Conservation (phyloP, 2,329 filamentous ascomycete genomes). For the Fusarium illudens region DNA sequence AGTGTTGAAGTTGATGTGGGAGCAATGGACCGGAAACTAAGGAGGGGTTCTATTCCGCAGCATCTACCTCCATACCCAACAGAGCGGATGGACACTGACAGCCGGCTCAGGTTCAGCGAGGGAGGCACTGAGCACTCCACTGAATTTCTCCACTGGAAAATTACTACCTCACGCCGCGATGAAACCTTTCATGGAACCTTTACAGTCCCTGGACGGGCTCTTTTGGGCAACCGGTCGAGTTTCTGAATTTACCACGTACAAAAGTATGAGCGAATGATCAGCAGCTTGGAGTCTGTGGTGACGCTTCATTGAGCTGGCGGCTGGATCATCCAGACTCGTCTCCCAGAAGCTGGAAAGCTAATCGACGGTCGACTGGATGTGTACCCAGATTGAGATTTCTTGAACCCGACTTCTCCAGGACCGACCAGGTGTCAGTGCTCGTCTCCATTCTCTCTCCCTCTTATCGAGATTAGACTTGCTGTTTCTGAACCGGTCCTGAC, state of each 20-base stretch:
- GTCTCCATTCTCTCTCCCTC: not conserved
- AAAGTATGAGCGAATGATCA: conserved; percentile 18
- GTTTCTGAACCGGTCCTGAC: not conserved
- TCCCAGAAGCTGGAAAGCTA: not conserved
- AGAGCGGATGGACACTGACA: not conserved
- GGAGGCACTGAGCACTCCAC: conserved; percentile 9
- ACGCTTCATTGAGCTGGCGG: not conserved
- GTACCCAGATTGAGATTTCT: not conserved
- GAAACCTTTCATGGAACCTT: conserved; percentile 33
- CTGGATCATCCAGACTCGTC: not conserved
- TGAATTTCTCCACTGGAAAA: conserved; percentile 28
- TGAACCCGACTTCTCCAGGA: not conserved
- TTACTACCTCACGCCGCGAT: conserved; percentile 18
- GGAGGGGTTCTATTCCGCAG: conserved; percentile 13
- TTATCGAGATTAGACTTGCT: not conserved
- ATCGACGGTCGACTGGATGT: not conserved
- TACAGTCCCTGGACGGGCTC: conserved; percentile 15
- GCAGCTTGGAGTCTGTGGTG: not conserved
- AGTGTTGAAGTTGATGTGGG: conserved; percentile 12
- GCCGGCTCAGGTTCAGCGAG: not conserved
- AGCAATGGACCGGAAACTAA: conserved; percentile 4
- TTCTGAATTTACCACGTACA: conserved; percentile 24
- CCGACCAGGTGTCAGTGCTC: not conserved
- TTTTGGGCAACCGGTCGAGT: conserved; percentile 26
- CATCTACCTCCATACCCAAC: not conserved